Percentiles rank a stretch among this genome's conserved stretches.
Conservation (phyloP, 2,329 filamentous ascomycete genomes). For the Fusarium guadeloupense region DNA sequence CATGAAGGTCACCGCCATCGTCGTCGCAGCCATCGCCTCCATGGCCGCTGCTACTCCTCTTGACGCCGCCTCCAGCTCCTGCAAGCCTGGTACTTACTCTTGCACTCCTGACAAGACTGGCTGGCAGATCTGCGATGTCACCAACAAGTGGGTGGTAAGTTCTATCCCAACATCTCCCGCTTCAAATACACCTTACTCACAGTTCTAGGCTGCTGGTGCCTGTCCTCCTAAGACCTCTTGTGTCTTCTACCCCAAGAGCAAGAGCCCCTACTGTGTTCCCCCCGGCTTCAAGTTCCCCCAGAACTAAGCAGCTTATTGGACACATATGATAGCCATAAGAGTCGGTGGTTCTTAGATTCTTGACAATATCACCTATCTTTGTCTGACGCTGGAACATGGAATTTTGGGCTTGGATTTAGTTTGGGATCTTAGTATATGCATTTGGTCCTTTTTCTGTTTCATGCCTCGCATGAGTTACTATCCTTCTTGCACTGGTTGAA, state of each 20-base stretch:
- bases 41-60: constrained; percentile 31
- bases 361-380: not conserved
- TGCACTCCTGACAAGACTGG: constrained; percentile 43
- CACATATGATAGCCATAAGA: constrained; percentile 11
- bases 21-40: constrained; percentile 37
- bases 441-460: constrained; percentile 27
- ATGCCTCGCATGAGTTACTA: constrained; percentile 44
- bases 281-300: constrained; percentile 44
- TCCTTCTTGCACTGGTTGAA: constrained; percentile 29
- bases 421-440: constrained; percentile 11
- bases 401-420: not conserved
- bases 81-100: constrained; percentile 49
- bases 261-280: constrained; percentile 53
- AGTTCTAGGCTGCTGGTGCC: constrained; percentile 43
- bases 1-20: constrained; percentile 46
- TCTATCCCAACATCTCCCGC: not conserved
- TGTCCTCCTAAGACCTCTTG: constrained; percentile 51
- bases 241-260: constrained; percentile 48
- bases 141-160: constrained; percentile 48
- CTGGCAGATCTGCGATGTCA: constrained; percentile 49
- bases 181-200: not conserved
- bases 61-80: constrained; percentile 24
- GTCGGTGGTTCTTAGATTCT: not conserved
- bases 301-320: constrained; percentile 12
- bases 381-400: not conserved